These are phyloP conservation scores for Saturnispora bothae DNA, from an alignment of 805 yeast genomes.

Conservation along the genomic window DNA sequence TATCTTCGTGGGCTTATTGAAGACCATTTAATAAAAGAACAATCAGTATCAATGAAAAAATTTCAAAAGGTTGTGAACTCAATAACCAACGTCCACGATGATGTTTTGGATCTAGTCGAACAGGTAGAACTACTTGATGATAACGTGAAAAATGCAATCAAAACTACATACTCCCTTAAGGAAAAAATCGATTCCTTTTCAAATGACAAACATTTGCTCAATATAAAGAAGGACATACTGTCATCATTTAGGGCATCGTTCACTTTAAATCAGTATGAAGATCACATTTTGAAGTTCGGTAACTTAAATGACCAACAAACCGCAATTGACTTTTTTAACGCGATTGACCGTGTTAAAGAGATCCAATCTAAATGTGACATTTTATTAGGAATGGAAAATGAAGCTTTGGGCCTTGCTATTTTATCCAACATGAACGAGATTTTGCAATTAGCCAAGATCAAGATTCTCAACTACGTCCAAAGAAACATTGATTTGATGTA, in stretches of 20 bases:
- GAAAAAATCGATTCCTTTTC: constrained; percentile 18
- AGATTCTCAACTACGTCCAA: constrained; percentile 34
- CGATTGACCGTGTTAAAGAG: constrained; percentile 48
- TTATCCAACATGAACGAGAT: constrained; percentile 46
- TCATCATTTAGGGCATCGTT: constrained; percentile 48
- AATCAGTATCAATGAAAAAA: constrained; percentile 37
- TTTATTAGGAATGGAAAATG: constrained; percentile 59
- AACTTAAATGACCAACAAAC: constrained; percentile 36
- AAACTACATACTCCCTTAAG: constrained; percentile 15
- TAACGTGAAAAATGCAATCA: constrained; percentile 22
- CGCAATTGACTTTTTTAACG: constrained; percentile 41
- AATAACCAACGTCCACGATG: constrained; percentile 25
- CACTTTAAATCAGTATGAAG: constrained; percentile 63
- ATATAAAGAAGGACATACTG: constrained; percentile 44
- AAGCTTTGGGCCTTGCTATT: constrained; percentile 52
- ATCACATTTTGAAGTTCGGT: constrained; percentile 29
- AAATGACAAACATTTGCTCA: constrained; percentile 26
- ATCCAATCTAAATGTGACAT: constrained; percentile 62
- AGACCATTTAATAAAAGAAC: constrained; percentile 45
- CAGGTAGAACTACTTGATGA: constrained; percentile 17
- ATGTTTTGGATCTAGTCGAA: constrained; percentile 20
- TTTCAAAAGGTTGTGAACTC: constrained; percentile 36
- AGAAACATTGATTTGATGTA: constrained; percentile 22
- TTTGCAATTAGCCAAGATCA: constrained; percentile 43
- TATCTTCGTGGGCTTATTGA: constrained; percentile 52